Percentiles rank a stretch among this genome's conserved stretches.
These are phyloP conservation scores for Phialocephala subalpina DNA, from an alignment of 2,329 filamentous ascomycete genomes.

Conservation along the genomic window DNA sequence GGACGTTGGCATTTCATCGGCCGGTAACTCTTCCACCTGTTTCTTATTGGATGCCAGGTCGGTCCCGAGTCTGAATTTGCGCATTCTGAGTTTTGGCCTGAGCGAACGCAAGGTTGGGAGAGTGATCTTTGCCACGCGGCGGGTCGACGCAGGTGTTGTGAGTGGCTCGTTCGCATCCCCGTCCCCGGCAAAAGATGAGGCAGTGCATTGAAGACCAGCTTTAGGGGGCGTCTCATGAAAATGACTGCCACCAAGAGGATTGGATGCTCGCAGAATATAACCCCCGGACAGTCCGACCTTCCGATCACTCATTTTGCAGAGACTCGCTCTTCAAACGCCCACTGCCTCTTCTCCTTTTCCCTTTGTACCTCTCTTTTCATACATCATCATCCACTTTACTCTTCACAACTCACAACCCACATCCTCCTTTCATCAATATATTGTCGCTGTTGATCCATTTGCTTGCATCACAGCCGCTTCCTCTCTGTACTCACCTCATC, in stretches of 20 bases:
- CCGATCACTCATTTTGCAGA: conserved; percentile 1
- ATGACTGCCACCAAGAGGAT: background rate
- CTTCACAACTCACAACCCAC: background rate
- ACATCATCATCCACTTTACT: background rate
- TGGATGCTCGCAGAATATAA: conserved; percentile 5
- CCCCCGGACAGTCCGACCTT: conserved; percentile 7
- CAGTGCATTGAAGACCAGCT: conserved; percentile 18
- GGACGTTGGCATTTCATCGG: background rate
- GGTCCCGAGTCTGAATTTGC: conserved; percentile 6
- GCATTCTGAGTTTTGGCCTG: background rate
- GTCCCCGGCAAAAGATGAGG: conserved; percentile 5
- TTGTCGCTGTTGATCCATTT: conserved; percentile 5
- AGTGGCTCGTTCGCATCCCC: background rate
- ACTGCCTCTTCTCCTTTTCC: conserved; percentile 3
- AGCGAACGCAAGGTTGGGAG: conserved; percentile 7
- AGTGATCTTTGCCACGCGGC: conserved; percentile 23
- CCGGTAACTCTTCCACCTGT: background rate
- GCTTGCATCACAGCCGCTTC: conserved; percentile 1
- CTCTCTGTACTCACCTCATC: background rate
- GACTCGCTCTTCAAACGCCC: background rate
- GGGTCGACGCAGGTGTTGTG: conserved; percentile 1
- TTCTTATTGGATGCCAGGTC: background rate
- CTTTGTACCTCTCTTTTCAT: background rate
- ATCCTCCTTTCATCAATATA: conserved; percentile 1
- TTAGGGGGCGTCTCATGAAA: conserved; percentile 13